These are phyloP conservation scores for Podospora comata DNA, from an alignment of 495 filamentous ascomycete genomes.

Conservation along the genomic window DNA sequence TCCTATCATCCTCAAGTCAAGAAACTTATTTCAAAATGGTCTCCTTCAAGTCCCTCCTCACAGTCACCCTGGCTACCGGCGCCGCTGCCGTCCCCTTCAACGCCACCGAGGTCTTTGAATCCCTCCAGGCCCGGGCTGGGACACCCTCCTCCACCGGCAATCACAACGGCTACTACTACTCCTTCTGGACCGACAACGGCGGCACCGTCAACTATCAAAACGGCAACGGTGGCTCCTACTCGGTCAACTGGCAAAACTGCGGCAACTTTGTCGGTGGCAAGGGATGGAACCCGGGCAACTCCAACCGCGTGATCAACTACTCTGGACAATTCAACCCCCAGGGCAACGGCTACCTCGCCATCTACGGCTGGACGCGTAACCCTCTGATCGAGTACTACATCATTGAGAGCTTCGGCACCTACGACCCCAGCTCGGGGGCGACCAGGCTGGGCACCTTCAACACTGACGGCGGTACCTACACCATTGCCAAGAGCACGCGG, in stretches of 20 bases:
- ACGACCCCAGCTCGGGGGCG: constrained; percentile 52
- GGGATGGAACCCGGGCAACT: constrained; percentile 55
- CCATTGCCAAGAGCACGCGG: constrained; percentile 58
- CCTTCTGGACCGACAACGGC: constrained; percentile 59
- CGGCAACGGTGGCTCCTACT: constrained; percentile 50
- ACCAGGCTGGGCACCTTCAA: constrained; percentile 52
- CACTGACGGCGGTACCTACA: constrained; percentile 61
- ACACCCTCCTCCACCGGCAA: constrained; percentile 42
- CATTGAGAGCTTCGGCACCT: constrained; percentile 53
- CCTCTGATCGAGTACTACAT: constrained; percentile 63
- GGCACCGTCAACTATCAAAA: constrained; percentile 57
- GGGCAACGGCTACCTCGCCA: constrained; percentile 54
- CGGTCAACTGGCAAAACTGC: constrained; percentile 49
- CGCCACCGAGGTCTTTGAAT: constrained; percentile 25
- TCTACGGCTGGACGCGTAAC: constrained; percentile 59
- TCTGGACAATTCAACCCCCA: constrained; percentile 48
- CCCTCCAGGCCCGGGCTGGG: constrained; percentile 32
- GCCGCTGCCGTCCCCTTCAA: constrained; percentile 20
- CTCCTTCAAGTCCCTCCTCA: constrained; percentile 22
- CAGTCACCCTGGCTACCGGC: constrained; percentile 13
- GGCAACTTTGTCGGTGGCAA: constrained; percentile 62
- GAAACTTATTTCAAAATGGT: constrained; percentile 18
- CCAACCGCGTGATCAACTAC: constrained; percentile 48
- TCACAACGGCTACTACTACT: constrained; percentile 57
- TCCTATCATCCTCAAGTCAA: neutral